These are phyloP conservation scores for Chernovozyma aurita DNA, from an alignment of 1,139 yeast species.

Conservation along the genomic window DNA sequence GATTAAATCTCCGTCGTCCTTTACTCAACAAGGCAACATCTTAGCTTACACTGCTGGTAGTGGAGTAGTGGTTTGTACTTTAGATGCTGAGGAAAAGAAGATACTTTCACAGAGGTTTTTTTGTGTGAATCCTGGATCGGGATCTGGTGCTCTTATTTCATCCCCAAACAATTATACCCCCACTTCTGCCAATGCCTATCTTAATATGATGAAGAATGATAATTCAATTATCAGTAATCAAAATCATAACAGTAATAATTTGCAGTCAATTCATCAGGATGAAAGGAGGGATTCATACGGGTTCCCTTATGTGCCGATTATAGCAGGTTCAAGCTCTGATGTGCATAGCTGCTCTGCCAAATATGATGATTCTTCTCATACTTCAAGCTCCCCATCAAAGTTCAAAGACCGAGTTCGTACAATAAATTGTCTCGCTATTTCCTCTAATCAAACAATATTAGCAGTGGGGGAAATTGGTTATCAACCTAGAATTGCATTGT, in stretches of 20 bases:
- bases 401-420: constrained; percentile 44
- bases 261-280: constrained; percentile 8
- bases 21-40: constrained; percentile 35
- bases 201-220: constrained; percentile 18
- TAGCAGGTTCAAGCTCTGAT: constrained; percentile 6
- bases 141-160: background rate
- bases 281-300: constrained; percentile 34
- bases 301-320: constrained; percentile 27
- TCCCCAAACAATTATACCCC: background rate
- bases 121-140: constrained; percentile 36
- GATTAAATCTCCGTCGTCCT: constrained; percentile 24
- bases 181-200: constrained; percentile 27
- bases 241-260: constrained; percentile 12
- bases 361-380: background rate
- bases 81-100: constrained; percentile 15
- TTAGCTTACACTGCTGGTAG: constrained; percentile 66
- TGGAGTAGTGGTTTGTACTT: constrained; percentile 53
- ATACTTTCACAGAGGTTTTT: constrained; percentile 41
- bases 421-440: constrained; percentile 51
- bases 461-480: constrained; percentile 71
- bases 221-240: constrained; percentile 7
- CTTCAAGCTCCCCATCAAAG: constrained; percentile 24
- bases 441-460: constrained; percentile 47
- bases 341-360: background rate
- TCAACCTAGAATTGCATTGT: constrained; percentile 57